Base-by-base conservation (phyloP, 2,329 filamentous ascomycete genomes). In the Microcyclosporella mali region DNA sequence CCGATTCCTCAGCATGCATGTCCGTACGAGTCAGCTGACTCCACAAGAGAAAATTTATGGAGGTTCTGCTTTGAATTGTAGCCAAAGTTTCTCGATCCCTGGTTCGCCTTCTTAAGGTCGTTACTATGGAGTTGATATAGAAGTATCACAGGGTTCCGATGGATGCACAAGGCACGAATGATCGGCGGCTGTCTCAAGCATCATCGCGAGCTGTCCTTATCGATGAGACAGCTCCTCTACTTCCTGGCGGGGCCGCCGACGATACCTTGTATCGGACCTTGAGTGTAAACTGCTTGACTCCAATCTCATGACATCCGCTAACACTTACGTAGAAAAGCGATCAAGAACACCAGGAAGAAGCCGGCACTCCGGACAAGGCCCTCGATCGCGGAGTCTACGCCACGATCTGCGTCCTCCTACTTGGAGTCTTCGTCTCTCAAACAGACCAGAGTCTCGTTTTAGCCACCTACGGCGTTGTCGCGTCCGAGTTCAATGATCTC, bases 381-480 rank as follows among this genome's bases (percentile, higher is more conserved):
- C 15, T 33, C 45, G 31, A 44, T 41, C 25, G 41, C 16, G 46
- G 50, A 3, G 47, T 56, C 7, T 60, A 51, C 41, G 50, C 47
- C 3, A 57, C 55, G 6, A 50, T 64, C 10, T 61, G 58, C 3
- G 58, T 62, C 1, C 50, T 62, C 1, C 42, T 62, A 2, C 50
- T 63, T 70, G 78, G 77, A 9, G 77, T 82, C 11, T 85, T 87
- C 51, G 75, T 84, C 10, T 74, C 76, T 6, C 80, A 81, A 41
- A 74, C 77, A 12, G 84, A 88, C 55, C 65, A 68, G 0, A 81
- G 79, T 1, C 66, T 87, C 0, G 72, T 87, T 0, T 65, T 87
- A 25, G 82, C 84, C 0, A 84, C 82, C 0, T 78, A 83, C 45
- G 74, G 76, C 1, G 68, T 60, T n/a, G 68, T 73, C 31, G 62